Base-by-base conservation (phyloP, 2,329 filamentous ascomycete genomes). In the Diaporthe aspalathi region DNA sequence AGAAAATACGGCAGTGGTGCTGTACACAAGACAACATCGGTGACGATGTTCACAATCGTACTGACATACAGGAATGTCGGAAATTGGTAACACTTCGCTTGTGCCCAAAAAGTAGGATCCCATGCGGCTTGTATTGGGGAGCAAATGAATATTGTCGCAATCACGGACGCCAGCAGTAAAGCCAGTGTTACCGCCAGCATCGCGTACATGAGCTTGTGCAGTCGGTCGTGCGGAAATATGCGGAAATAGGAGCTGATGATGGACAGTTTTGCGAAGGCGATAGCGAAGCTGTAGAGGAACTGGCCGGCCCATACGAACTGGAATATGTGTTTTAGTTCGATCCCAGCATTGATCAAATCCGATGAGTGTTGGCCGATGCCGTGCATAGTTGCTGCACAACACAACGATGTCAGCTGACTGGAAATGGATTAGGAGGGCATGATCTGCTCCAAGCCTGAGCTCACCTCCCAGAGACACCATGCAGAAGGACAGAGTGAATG, bases 201-300 rank as follows among this genome's bases (percentile, higher is more conserved):
- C 8, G 9, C 69, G 43, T 66, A 70, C 32, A 67, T 49, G 5
- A 67, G 43, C 22, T 38, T 52, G 40, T 70, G 69, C 6, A 67
- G 11, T 29, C 53, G 38, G 14, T 67, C 27, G 29, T 60, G 45
- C 11, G 60, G 52, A 16, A 70, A 67, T 49, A 70, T 70, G 52
- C 69, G 69, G 5, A 70, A 67, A 29, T 70, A 67, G 11, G 53
- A 67, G 40, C 49, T 67, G 62, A 70, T 70, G 69, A 70, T 67
- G 32, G 54, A 63, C n/a, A 70, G 32, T 20, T 70, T 70, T 24
- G 69, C 63, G 17, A 70, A 70, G 11, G 60, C 65, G 22, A 70
- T 70, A 22, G 69, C 69, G n/a, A 70, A 67, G 60, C 49, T 43
- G 45, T 67, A 70, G 24, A 70, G 52, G 35, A 67, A 49, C 5